These are phyloP conservation scores for Carex myosuroides DNA, from an alignment of 176 grass and related monocot species.

Conservation along the genomic window DNA sequence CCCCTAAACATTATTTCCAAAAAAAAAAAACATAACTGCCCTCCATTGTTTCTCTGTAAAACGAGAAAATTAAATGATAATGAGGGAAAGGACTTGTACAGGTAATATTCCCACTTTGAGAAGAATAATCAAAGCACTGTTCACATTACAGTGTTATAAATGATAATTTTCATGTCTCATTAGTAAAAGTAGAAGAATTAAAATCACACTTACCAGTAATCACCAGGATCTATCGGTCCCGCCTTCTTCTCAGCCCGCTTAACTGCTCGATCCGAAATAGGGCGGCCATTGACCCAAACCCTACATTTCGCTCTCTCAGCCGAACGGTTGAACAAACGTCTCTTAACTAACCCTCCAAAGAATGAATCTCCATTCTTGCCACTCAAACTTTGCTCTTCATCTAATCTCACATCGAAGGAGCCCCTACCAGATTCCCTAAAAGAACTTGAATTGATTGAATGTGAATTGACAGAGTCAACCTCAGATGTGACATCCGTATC, in stretches of 20 bases:
- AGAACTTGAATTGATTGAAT: conserved; percentile 44
- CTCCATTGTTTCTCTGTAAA: not conserved
- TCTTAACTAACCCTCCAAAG: conserved; percentile 76
- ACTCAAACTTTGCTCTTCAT: conserved; percentile 56
- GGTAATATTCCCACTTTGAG: not conserved
- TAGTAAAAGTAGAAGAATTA: not conserved
- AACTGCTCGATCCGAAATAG: conserved; percentile 78
- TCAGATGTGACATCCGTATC: conserved; percentile 32
- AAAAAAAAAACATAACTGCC: not conserved
- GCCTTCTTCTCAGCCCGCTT: conserved; percentile 92
- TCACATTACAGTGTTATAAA: not conserved
- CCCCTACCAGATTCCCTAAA: conserved; percentile 61
- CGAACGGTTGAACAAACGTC: conserved; percentile 54
- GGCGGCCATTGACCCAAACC: conserved; percentile 82
- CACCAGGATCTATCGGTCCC: conserved; percentile 73
- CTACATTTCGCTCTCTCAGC: conserved; percentile 39
- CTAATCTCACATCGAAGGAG: conserved; percentile 45
- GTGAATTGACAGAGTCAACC: conserved; percentile 36
- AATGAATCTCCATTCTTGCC: conserved; percentile 68
- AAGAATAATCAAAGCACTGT: not conserved
- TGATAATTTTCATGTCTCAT: not conserved
- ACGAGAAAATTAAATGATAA: not conserved
- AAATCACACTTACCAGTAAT: conserved; percentile 64
- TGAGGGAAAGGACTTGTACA: not conserved
- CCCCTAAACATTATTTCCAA: not conserved